Conservation (phyloP, 192 early-diverging fungal species). For the Coemansia sp. region DNA sequence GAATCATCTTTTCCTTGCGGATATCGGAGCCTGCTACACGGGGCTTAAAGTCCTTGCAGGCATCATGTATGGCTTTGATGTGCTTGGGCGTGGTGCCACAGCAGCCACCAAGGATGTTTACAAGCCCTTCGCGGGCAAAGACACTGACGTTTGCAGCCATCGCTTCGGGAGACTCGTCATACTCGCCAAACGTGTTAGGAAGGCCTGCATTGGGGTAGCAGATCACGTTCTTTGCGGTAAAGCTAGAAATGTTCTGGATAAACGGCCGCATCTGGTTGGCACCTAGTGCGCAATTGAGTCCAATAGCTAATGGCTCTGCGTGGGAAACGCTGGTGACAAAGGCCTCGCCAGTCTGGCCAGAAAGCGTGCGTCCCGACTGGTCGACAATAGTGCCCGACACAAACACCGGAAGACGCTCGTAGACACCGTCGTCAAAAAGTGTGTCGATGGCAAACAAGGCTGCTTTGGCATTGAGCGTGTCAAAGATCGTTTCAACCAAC, state of each 20-base stretch:
- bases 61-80: constrained; percentile 82
- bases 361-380: constrained; percentile 92
- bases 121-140: constrained; percentile 90
- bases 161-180: constrained; percentile 82
- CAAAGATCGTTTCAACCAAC: constrained; percentile 96
- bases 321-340: constrained; percentile 86
- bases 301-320: constrained; percentile 82
- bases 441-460: constrained; percentile 90
- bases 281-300: constrained; percentile 85
- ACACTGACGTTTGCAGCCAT: constrained; percentile 85
- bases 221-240: constrained; percentile 77
- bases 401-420: constrained; percentile 69
- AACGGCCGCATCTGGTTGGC: constrained; percentile 96
- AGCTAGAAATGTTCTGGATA: constrained; percentile 84
- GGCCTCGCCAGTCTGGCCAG: constrained; percentile 95
- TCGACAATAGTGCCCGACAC: constrained; percentile 96
- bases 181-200: constrained; percentile 96
- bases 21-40: constrained; percentile 74
- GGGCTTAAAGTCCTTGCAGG: constrained; percentile 72
- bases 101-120: constrained; percentile 96
- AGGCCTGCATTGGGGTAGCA: constrained; percentile 98
- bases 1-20: constrained; percentile 67
- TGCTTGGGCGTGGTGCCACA: constrained; percentile 96
- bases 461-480: constrained; percentile 97
- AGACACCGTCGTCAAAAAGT: constrained; percentile 78